Conservation (phyloP, 1,284 basidiomycete genomes). For the Heterobasidion parviporum region DNA sequence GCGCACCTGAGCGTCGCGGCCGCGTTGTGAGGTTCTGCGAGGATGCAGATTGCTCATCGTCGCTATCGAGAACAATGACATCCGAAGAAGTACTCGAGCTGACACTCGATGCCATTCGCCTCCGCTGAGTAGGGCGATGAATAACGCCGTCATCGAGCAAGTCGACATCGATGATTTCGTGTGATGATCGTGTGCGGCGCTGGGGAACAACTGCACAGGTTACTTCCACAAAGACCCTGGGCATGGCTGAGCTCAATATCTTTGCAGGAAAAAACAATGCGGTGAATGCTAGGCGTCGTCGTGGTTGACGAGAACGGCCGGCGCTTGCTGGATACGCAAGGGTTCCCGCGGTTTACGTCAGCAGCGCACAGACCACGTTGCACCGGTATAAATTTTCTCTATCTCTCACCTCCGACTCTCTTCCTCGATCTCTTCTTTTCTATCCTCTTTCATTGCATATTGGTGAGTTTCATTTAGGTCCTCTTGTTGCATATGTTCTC, state of each 20-base stretch:
- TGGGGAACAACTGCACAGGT: neutral
- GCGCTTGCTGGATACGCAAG: neutral
- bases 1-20: slow-evolving; percentile 15
- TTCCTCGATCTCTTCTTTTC: neutral
- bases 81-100: slow-evolving; percentile 9
- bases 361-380: slow-evolving; percentile 9
- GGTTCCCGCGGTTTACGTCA: slow-evolving; percentile 6
- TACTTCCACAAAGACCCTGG: neutral
- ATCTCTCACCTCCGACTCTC: neutral
- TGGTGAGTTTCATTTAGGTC: neutral
- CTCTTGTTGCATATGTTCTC: neutral
- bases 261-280: neutral
- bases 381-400: neutral
- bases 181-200: slow-evolving; percentile 9
- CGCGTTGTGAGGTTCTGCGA: neutral
- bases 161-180: slow-evolving; percentile 32
- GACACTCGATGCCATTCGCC: neutral
- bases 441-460: neutral
- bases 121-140: slow-evolving; percentile 7
- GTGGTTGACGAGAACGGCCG: neutral
- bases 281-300: neutral
- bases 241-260: neutral
- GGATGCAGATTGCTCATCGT: slow-evolving; percentile 23
- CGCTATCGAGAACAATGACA: slow-evolving; percentile 31
- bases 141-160: slow-evolving; percentile 20